Conservation (phyloP, 1,284 basidiomycete genomes). For the Retiboletus flavoniger region DNA sequence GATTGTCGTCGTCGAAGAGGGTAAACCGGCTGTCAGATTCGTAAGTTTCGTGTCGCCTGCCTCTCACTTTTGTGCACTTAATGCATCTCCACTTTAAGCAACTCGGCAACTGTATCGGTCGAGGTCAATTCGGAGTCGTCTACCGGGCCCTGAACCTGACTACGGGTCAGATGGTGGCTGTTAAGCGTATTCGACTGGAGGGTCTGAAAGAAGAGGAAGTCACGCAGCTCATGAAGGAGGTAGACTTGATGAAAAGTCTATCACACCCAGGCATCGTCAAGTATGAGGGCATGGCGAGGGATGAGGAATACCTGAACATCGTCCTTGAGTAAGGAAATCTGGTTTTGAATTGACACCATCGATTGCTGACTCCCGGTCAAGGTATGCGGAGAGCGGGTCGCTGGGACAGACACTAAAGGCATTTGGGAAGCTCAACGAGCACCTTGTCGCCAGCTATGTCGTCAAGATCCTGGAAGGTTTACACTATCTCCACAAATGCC, state of each 20-base stretch:
- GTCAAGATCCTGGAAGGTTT: slow-evolving; percentile 93
- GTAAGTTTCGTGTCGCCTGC: slow-evolving; percentile 50
- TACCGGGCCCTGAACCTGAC: slow-evolving; percentile 91
- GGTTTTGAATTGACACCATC: slow-evolving; percentile 11
- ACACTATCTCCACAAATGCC: slow-evolving; percentile 81
- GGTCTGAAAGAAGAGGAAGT: slow-evolving; percentile 86
- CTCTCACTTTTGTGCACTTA: neutral
- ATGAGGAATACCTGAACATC: slow-evolving; percentile 84
- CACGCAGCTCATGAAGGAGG: slow-evolving; percentile 85
- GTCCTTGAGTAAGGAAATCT: slow-evolving; percentile 76
- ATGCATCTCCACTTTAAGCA: slow-evolving; percentile 52
- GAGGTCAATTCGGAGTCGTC: slow-evolving; percentile 94
- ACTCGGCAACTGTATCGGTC: slow-evolving; percentile 94
- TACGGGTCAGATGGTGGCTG: slow-evolving; percentile 92
- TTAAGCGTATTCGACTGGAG: slow-evolving; percentile 87
- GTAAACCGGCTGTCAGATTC: slow-evolving; percentile 78
- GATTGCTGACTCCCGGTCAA: slow-evolving; percentile 34
- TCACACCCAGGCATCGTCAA: slow-evolving; percentile 93
- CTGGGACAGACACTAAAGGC: slow-evolving; percentile 87
- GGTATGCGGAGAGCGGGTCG: slow-evolving; percentile 92
- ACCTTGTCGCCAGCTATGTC: slow-evolving; percentile 85
- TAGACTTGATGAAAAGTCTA: slow-evolving; percentile 84
- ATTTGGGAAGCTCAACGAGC: slow-evolving; percentile 89
- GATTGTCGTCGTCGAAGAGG: slow-evolving; percentile 79
- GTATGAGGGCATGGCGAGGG: slow-evolving; percentile 93